Evolutionary conservation across 2,329 filamentous ascomycete species (phyloP), one percentile per base, ranked within the genome.

Genomic region (Aspergillus novofumigatus): DNA sequence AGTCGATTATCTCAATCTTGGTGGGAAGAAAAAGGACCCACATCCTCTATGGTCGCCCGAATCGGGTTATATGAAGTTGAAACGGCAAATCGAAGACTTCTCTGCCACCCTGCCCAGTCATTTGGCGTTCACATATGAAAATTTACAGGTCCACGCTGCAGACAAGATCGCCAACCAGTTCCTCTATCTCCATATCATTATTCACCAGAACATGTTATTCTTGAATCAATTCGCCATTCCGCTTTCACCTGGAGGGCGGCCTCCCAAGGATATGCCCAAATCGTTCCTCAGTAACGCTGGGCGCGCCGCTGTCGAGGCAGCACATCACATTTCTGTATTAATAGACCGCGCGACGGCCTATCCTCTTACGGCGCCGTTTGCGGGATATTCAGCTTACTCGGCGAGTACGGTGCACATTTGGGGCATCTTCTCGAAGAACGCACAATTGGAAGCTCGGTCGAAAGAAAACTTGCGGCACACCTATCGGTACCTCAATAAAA

Each of bases 381-480:
- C 92, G 1, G 93, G 94, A 1, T 99, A 97, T 72, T 95, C 91
- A 66, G 92, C 93, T 1, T 97, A 97, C 70, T 86, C 92, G 23
- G 92, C 93, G 1, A 94, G 91, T 53, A 96, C 91, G 0, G 90
- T 97, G n/a, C 94, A 97, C 68, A 90, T 97, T 23, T 89, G 92
- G 65, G 91, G 91, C 5, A 91, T 95, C 3, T 95, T 96, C 70
- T 94, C 91, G 3, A 90, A 91, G 60, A 92, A 95, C 62, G 78
- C 86, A 14, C 78, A 84, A 10, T 82, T 95, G 51, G 90, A 96
- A 71, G 82, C 84, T 11, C 83, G 85, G 8, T 91, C 91, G 8
- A 96, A 95, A 75, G 86, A 87, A 62, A 92, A 96, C 67, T 79
- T 97, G 17, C 86, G 89, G 1, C 90, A 87, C 62, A 97, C 96